Evolutionary conservation across 192 early-diverging fungal species (phyloP), one percentile per base, ranked within the genome.

Genomic region (Borealophlyctis nickersoniae): DNA sequence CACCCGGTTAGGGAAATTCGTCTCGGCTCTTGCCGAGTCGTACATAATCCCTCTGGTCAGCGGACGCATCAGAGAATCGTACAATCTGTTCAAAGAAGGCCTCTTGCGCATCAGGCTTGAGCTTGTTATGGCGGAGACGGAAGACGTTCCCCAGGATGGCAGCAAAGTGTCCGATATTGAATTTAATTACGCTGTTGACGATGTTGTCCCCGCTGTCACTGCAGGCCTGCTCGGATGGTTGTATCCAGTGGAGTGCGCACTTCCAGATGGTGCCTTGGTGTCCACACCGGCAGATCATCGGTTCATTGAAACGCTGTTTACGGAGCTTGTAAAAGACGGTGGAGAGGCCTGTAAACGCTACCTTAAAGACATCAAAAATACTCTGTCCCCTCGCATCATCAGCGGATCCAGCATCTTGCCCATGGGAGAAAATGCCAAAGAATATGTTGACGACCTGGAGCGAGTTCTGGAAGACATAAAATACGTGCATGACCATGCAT

Each of bases 11-110:
- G 16, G 26, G n/a, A 35, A 35, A 13, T 24, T 58, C 34, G 57
- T 58, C 9, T 22, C 28, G n/a, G 24, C n/a, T 19, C 27, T 61
- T 7, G 60, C 60, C 0, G 36, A 51, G 49, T 36, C 36, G 36
- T 22, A 27, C 45, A 23, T 58, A 19, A 58, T 13, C 13, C 57
- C 57, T 7, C 27, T 58, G n/a, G 28, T 26, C 14, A 26, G 57
- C 9, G n/a, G 13, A 11, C 27, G 33, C 16, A 34, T 34, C 22
- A 26, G 14, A 14, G 28, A 58, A 31, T 35, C 33, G 11, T 58
- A 58, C 35, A 24, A 58, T 1, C n/a, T 33, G 57, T 58, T 58
- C 32, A 24, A 58, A 31, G 19, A 24, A 33, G 57, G 60, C 7
- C 24, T 9, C 39, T 9, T 49, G 23, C 7, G n/a, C 7, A 61